phyloP scores from a whole-genome alignment of 768 basidiomycete species.

The Phanerochaete sordida region DNA sequence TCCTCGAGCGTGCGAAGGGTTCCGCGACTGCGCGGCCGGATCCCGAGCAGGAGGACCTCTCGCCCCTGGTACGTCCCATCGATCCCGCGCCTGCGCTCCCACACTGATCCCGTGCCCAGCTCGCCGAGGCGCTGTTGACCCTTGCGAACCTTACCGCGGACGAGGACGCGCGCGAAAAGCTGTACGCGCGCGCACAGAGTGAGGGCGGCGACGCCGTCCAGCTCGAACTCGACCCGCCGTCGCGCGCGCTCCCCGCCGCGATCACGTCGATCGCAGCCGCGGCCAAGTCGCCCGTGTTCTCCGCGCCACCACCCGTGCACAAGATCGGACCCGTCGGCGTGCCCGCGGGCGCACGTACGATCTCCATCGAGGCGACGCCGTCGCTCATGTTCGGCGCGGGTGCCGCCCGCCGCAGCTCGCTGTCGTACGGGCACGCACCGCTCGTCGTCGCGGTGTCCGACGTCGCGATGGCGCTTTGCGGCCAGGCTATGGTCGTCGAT shows the following conservation, averaged over 20 bases:
- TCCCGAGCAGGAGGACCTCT: conserved; percentile 14
- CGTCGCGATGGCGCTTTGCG: not conserved
- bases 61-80: conserved; percentile 15
- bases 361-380: not conserved
- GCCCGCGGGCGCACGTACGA: not conserved
- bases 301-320: not conserved
- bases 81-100: not conserved
- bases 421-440: not conserved
- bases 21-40: conserved; percentile 12
- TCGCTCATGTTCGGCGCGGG: not conserved
- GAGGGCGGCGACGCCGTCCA: conserved; percentile 41
- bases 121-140: conserved; percentile 55
- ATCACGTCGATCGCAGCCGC: not conserved
- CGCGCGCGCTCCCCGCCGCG: not conserved
- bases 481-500: not conserved
- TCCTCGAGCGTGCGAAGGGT: conserved; percentile 30
- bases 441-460: not conserved
- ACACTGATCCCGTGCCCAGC: conserved; percentile 22
- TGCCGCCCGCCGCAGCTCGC: not conserved
- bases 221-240: conserved; percentile 21
- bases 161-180: conserved; percentile 42
- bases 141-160: conserved; percentile 57
- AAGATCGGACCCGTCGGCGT: not conserved
- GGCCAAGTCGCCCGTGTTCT: not conserved
- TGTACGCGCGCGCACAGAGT: conserved; percentile 47